Evolutionary conservation across 192 early-diverging fungal species (phyloP).

Genomic region (Funneliformis geosporum): DNA sequence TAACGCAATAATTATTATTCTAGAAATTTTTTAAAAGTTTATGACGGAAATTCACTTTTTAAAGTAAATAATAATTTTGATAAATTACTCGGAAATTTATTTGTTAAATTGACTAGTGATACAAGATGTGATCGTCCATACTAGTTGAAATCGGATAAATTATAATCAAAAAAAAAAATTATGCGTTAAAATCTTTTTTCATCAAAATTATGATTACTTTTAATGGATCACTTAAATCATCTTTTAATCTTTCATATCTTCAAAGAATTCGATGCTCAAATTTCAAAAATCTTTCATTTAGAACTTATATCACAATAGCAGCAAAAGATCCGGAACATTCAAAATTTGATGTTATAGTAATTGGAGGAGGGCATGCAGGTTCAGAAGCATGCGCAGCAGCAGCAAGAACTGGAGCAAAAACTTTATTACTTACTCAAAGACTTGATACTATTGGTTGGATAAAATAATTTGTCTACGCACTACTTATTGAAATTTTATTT

Average conservation of each 20-base stretch:
- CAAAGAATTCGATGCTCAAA: neutral
- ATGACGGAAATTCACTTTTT: no score
- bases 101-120: no score
- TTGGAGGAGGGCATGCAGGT: slow-evolving; percentile 85
- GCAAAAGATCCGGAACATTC: slow-evolving; percentile 15
- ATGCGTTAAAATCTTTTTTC: no score
- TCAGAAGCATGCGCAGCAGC: slow-evolving; percentile 81
- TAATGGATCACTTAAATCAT: no score
- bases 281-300: neutral
- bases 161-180: no score
- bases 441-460: slow-evolving; percentile 67
- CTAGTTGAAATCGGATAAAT: no score
- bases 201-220: no score
- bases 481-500: neutral
- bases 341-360: slow-evolving; percentile 72
- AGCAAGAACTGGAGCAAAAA: slow-evolving; percentile 70
- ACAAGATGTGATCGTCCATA: no score
- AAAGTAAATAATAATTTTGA: no score
- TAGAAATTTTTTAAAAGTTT: no score
- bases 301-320: slow-evolving; percentile 1
- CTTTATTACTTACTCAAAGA: slow-evolving; percentile 73
- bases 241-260: neutral
- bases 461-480: neutral
- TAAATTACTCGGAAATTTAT: no score
- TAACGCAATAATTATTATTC: no score